A percentile compares a stretch with the other conserved stretches of the same genome.
These are phyloP conservation scores for Tagetes patula DNA, from an alignment of 129 eudicot genomes.

Conservation along the genomic window DNA sequence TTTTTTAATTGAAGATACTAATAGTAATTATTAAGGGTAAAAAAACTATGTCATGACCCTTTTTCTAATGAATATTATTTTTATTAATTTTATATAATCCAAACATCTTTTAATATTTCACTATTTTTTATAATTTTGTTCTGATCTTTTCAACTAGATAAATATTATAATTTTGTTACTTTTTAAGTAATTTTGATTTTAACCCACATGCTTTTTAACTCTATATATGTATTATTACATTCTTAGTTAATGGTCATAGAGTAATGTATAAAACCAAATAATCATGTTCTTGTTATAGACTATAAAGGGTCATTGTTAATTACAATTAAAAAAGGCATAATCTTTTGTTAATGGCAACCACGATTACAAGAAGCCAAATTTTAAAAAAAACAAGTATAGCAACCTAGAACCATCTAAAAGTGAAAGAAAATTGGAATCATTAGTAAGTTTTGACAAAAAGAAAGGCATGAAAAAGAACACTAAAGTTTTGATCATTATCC, in stretches of 20 bases:
- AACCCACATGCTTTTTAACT: neutral
- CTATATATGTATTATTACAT: neutral
- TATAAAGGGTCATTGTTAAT: neutral
- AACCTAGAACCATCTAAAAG: neutral
- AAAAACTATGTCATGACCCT: no score
- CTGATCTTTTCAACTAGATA: no score
- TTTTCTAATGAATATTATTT: no score
- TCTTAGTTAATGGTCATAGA: neutral
- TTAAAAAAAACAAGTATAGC: neutral
- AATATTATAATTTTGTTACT: no score
- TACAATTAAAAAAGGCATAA: neutral
- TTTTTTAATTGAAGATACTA: no score
- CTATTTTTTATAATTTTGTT: no score
- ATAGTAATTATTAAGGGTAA: no score
- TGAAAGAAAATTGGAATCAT: conserved; percentile 5
- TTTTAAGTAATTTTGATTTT: neutral
- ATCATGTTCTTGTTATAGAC: neutral
- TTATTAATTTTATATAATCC: no score
- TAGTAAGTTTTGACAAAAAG: neutral
- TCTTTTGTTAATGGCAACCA: neutral
- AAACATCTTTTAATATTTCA: no score
- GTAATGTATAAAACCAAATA: neutral
- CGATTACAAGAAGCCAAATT: neutral
- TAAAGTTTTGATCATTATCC: neutral
- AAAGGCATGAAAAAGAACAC: conserved; percentile 5